Percentiles rank a stretch among this genome's conserved stretches.
Conservation (phyloP, 164 flowering plant species). For the Vitis cinerea region DNA sequence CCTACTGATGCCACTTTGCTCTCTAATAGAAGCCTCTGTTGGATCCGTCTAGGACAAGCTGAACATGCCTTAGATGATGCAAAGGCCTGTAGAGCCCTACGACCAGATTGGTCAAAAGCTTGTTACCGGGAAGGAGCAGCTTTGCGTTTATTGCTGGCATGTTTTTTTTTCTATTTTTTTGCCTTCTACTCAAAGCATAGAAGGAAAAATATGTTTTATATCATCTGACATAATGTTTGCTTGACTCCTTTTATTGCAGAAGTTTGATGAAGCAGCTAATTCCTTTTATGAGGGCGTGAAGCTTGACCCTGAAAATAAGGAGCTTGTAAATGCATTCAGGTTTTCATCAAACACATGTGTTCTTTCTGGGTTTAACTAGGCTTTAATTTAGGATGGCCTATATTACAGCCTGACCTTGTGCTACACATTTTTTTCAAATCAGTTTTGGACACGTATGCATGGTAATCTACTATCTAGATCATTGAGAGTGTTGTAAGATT, state of each 20-base stretch:
- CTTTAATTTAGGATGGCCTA: no score
- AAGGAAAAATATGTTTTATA: neutral
- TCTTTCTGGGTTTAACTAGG: neutral
- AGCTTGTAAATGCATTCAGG: constrained; percentile 91
- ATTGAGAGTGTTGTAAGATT: no score
- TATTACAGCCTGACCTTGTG: neutral
- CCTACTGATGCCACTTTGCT: constrained; percentile 68
- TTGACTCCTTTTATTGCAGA: constrained; percentile 40
- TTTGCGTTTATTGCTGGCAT: constrained; percentile 72
- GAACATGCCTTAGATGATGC: constrained; percentile 94
- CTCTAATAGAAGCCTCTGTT: constrained; percentile 98
- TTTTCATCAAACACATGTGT: constrained; percentile 12
- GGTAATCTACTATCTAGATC: no score
- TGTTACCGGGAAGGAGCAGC: constrained; percentile 97
- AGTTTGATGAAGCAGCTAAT: constrained; percentile 94
- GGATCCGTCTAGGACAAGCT: constrained; percentile 87
- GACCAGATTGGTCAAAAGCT: constrained; percentile 93
- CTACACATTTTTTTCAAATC: no score
- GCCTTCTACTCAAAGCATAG: neutral
- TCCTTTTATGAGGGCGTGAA: constrained; percentile 92
- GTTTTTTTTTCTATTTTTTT: constrained; percentile 5
- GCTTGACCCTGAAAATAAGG: constrained; percentile 88
- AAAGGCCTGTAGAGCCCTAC: constrained; percentile 71
- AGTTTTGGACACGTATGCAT: no score
- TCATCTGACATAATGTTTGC: neutral